Conservation (phyloP, 202 grass and related monocot species). For the Tripidium arundinaceum region DNA sequence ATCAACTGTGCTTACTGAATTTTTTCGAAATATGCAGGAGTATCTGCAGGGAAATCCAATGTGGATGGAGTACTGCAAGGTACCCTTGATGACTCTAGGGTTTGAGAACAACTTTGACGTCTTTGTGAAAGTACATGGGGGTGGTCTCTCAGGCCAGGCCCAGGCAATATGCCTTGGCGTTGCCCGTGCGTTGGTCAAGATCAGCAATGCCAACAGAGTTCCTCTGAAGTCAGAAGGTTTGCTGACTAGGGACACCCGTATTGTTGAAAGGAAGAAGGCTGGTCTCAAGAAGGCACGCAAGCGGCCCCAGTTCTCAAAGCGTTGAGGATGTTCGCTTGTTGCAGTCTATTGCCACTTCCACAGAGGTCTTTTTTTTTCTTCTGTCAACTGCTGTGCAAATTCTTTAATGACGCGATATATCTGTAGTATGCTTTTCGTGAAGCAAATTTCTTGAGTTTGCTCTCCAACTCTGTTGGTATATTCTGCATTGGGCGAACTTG, state of each 20-base stretch:
- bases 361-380: background rate
- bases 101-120: constrained; percentile 81
- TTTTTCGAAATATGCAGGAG: constrained; percentile 26
- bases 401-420: constrained; percentile 26
- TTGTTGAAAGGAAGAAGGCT: constrained; percentile 93
- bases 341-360: background rate
- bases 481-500: background rate
- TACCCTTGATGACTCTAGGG: constrained; percentile 65
- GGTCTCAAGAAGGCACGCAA: constrained; percentile 96
- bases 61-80: constrained; percentile 75
- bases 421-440: constrained; percentile 26
- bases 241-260: constrained; percentile 81
- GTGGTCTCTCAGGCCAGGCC: constrained; percentile 88
- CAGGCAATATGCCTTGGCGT: constrained; percentile 88
- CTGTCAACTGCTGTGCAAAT: constrained; percentile 17
- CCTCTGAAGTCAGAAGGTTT: constrained; percentile 74
- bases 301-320: constrained; percentile 73
- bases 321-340: constrained; percentile 36
- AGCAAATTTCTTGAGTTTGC: constrained; percentile 24
- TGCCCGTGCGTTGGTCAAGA: constrained; percentile 72
- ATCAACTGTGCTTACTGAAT: background rate
- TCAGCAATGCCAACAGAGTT: constrained; percentile 56
- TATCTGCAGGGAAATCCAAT: constrained; percentile 85
- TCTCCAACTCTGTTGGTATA: background rate
- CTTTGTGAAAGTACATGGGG: constrained; percentile 89